Evolutionary conservation across 208 protist species (phyloP).

Genomic region (Polymyxa betae): DNA sequence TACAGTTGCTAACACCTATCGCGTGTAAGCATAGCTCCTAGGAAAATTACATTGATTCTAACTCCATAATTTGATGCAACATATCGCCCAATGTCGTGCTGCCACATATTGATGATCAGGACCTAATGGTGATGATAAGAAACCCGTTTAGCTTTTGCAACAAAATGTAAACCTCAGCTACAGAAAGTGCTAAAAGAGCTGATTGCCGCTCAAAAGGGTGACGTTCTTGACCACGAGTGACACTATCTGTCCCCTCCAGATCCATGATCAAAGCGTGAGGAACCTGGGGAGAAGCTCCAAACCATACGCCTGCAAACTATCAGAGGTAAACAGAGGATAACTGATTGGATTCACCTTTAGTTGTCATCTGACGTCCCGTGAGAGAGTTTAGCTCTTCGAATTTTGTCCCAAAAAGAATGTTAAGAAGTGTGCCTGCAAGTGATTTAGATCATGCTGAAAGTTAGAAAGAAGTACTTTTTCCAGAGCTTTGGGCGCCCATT

Average conservation of each 20-base stretch:
- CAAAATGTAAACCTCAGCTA: conserved; percentile 39
- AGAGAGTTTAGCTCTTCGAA: conserved; percentile 58
- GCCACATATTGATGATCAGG: conserved; percentile 62
- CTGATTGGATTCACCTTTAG: conserved; percentile 56
- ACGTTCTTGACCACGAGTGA: conserved; percentile 51
- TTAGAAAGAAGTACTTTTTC: conserved; percentile 1
- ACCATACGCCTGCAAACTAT: neutral
- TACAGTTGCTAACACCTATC: conserved; percentile 51
- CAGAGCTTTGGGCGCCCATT: conserved; percentile 49
- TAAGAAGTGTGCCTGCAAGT: conserved; percentile 55
- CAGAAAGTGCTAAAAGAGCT: conserved; percentile 50
- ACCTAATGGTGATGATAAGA: conserved; percentile 36
- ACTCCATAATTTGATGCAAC: conserved; percentile 46
- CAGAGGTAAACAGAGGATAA: neutral
- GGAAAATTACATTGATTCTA: neutral
- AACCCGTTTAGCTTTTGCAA: neutral
- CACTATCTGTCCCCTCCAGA: conserved; percentile 60
- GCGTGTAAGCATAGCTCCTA: neutral
- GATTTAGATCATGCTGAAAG: neutral
- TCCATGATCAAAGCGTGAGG: conserved; percentile 55
- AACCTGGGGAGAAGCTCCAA: neutral
- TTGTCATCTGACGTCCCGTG: conserved; percentile 55
- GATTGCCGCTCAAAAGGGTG: conserved; percentile 58
- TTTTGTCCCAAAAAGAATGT: conserved; percentile 59
- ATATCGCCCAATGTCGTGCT: conserved; percentile 62